phyloP scores from a whole-genome alignment of 78 protist species.

The Tieghemostelium lacteum region DNA sequence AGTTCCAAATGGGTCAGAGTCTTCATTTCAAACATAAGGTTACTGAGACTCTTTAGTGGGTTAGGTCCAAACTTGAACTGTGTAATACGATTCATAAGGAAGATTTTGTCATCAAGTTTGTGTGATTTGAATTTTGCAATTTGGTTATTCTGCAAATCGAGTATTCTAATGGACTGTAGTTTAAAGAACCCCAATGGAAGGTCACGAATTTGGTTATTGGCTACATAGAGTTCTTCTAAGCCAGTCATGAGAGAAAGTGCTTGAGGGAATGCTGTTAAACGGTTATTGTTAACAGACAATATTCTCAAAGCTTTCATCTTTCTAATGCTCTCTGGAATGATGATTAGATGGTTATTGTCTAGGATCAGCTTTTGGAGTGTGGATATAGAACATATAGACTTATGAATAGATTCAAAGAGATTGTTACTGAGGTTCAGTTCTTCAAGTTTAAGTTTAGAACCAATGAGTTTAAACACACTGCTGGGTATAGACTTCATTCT shows the following conservation, averaged over 20 bases:
- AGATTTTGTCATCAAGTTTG: slow-evolving; percentile 44
- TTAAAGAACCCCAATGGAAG: slow-evolving; percentile 64
- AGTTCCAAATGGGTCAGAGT: slow-evolving; percentile 20
- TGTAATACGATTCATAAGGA: slow-evolving; percentile 32
- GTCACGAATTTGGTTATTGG: slow-evolving; percentile 45
- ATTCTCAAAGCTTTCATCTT: slow-evolving; percentile 11
- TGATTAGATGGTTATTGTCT: slow-evolving; percentile 16
- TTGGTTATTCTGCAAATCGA: slow-evolving; percentile 27
- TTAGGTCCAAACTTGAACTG: slow-evolving; percentile 33
- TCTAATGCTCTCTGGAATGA: slow-evolving; percentile 47
- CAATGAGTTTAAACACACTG: slow-evolving; percentile 27
- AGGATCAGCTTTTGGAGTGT: slow-evolving; percentile 9
- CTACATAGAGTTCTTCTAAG: slow-evolving; percentile 44
- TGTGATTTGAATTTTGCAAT: slow-evolving; percentile 45
- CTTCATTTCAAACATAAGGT: slow-evolving; percentile 46
- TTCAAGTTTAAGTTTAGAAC: slow-evolving; percentile 13
- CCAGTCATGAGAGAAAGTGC: slow-evolving; percentile 41
- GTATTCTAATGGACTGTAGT: not conserved
- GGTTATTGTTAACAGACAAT: slow-evolving; percentile 29
- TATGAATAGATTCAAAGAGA: slow-evolving; percentile 28
- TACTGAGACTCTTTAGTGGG: slow-evolving; percentile 21
- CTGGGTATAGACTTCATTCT: slow-evolving; percentile 52
- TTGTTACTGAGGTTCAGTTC: slow-evolving; percentile 39
- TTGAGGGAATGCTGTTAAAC: slow-evolving; percentile 40
- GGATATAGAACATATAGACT: slow-evolving; percentile 15